Evolutionary conservation across 2,329 filamentous ascomycete genomes (phyloP), one percentile per base, ranked within the genome.

Genomic region (Monilinia laxa): DNA sequence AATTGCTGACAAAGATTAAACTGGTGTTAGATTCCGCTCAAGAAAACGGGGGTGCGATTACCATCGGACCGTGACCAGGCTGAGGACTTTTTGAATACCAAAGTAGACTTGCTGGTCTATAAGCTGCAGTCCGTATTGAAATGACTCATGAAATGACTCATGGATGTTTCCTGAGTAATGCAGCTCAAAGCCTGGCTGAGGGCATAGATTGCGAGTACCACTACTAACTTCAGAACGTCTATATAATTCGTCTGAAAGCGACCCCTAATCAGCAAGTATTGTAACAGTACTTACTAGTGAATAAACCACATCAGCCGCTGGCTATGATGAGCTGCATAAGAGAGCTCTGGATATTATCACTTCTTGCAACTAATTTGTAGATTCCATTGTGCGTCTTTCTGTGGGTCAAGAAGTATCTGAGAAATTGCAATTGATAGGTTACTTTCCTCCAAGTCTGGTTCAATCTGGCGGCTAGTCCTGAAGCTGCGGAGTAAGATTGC

Each of bases 151-250:
- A 52, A 65, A 65, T 28, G n/a, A 25, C 11, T 53, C 31, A 51
- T 65, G 25, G 11, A 55, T 54, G 20, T 53, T 58, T 35, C 40
- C 55, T 28, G 63, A 59, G 31, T 59, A 59, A 35, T 65, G 63
- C n/a, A 65, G 45, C 38, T 35, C 5, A 35, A 1, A 35, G 54
- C 63, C 35, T 59, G 40, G 38, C 54, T 42, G 28, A 65, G 53
- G 0, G 54, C 63, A 28, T 49, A 59, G 14, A 57, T 64, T 14
- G 62, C 62, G n/a, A 6, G 62, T 20, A 64, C 53, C 57, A 64
- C 53, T 57, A 11, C 62, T 64, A 5, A 64, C 52, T 14, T 64
- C 62, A n/a, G 62, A 64, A 11, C 62, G 40, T 57, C 53, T 23
- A 18, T 53, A 57, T 35, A 38, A 57, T 38, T 64, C 40, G 45